Evolutionary conservation across 306 rosid genomes (phyloP), one percentile per base, ranked within the genome.

Genomic region (Sindora glabra): DNA sequence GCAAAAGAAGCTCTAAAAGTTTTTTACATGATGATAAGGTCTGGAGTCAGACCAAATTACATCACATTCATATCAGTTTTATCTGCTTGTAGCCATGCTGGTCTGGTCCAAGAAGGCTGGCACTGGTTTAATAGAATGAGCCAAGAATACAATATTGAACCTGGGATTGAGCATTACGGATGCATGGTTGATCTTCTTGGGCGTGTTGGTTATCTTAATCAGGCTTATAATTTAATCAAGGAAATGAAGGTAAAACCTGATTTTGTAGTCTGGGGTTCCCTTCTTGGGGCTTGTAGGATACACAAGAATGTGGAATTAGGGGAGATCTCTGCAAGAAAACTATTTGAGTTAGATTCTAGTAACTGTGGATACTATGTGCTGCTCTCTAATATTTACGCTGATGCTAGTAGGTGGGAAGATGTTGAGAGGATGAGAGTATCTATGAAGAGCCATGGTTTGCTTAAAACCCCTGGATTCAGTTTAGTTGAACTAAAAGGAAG

Each of bases 131-230:
- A 74, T 56, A 62, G 77, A 68, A 83, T 83, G 96, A 74, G 36
- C 55, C 48, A 29, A 47, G 74, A 83, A 48, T 89, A 71, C 52
- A 38, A 71, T 61, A 77, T 85, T 41, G 79, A 83, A 66, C 96
- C 86, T 13, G 83, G 94, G 40, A 75, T 83, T 62, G 90, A 89
- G 80, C 90, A 89, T 71, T 83, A 76, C 58, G 82, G 84, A 3
- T 85, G 86, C 79, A 78, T 85, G 86, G 92, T 85, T 59, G 90
- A 89, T 63, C 94, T 85, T 56, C 85, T 89, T 11, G 96, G 90
- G 38, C 86, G 87, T 55, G 85, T 83, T 15, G 94, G 96, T 50
- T 61, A 73, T 60, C 89, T 89, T 45, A 61, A 56, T 10, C 56
- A 78, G 54, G 96, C 94, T 38, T 85, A 85, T 70, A 65, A 80